Evolutionary conservation across 345 rosid genomes (phyloP).

Genomic region (Hypericum perforatum): DNA sequence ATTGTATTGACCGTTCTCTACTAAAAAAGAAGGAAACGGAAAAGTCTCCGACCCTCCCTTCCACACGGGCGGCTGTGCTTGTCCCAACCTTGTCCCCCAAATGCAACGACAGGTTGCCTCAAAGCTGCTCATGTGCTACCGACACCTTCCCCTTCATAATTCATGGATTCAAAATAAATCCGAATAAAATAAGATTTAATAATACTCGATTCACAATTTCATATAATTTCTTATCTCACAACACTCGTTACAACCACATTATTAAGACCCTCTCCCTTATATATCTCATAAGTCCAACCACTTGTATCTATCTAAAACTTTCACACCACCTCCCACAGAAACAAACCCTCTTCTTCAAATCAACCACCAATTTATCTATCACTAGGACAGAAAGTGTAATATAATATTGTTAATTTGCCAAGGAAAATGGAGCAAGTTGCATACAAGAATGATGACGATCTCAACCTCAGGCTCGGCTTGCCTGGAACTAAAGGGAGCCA

Average conservation of each 20-base stretch:
- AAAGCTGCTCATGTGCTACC: slow-evolving; percentile 59
- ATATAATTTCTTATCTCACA: too few relatives aligned
- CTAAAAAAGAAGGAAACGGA: not conserved
- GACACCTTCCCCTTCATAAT: slow-evolving; percentile 66
- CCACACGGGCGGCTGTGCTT: slow-evolving; percentile 54
- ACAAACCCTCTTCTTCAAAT: too few relatives aligned
- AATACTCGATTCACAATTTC: too few relatives aligned
- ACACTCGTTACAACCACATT: too few relatives aligned
- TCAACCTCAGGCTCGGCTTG: slow-evolving; percentile 71
- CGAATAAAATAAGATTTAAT: too few relatives aligned
- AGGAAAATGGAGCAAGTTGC: slow-evolving; percentile 31
- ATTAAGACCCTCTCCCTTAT: too few relatives aligned
- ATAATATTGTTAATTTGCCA: not conserved
- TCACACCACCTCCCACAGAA: too few relatives aligned
- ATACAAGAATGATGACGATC: slow-evolving; percentile 49
- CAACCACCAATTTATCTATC: too few relatives aligned
- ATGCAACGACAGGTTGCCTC: slow-evolving; percentile 48
- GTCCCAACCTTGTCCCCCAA: slow-evolving; percentile 73
- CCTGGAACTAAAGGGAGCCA: slow-evolving; percentile 55
- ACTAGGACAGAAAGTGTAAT: too few relatives aligned
- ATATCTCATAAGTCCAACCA: too few relatives aligned
- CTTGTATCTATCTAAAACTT: too few relatives aligned
- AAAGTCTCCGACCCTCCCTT: slow-evolving; percentile 7
- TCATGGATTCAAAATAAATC: slow-evolving; percentile 18
- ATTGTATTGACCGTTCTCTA: slow-evolving; percentile 24